phyloP scores from a whole-genome alignment of 257 asterid species.

The Gardenia jasminoides region DNA sequence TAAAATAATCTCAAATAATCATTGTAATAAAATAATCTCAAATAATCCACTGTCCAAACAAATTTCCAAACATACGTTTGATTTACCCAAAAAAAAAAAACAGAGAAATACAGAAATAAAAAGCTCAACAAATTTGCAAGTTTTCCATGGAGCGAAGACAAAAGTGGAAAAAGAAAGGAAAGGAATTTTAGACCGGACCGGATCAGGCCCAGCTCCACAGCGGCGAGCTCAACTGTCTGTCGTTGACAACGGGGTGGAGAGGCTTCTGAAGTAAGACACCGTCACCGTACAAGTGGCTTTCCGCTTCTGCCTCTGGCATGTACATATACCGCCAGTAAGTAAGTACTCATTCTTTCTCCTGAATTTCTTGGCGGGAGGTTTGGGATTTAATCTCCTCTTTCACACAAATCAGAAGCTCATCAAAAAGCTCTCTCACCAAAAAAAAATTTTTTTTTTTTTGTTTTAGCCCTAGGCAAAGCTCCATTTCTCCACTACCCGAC shows the following conservation, averaged over 20 bases:
- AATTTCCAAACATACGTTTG: too few relatives aligned
- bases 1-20: too few relatives aligned
- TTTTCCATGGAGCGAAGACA: background rate
- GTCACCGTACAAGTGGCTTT: background rate
- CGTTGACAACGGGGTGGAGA: background rate
- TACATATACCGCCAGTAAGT: too few relatives aligned
- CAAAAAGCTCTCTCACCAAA: background rate
- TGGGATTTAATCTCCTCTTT: background rate
- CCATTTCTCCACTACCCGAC: background rate
- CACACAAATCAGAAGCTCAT: background rate
- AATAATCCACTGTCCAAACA: too few relatives aligned
- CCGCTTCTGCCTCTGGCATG: background rate
- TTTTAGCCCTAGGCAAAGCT: background rate
- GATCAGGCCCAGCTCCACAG: background rate
- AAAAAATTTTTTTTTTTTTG: background rate
- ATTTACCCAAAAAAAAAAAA: too few relatives aligned
- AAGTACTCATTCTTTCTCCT: too few relatives aligned
- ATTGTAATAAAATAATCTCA: too few relatives aligned
- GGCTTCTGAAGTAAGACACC: background rate
- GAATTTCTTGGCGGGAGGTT: constrained; percentile 29
- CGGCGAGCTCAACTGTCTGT: too few relatives aligned
- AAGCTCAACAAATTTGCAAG: too few relatives aligned
- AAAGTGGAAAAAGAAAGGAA: background rate
- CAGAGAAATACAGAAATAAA: too few relatives aligned
- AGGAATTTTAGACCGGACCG: background rate